Conservation (phyloP, 1,139 yeast genomes). For the Lodderomyces beijingensis region DNA sequence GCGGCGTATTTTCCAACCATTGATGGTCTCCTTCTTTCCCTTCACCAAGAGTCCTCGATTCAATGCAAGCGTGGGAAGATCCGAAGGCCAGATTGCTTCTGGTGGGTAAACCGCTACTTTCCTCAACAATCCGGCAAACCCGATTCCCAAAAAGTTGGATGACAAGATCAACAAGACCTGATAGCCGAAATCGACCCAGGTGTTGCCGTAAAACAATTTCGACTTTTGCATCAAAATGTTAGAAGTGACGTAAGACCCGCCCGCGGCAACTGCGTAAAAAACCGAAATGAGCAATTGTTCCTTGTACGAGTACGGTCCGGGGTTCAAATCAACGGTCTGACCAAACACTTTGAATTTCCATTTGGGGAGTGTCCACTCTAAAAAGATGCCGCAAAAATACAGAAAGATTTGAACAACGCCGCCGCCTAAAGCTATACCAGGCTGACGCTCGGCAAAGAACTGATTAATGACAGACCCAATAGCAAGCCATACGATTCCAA, state of each 20-base stretch:
- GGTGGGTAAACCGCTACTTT: slow-evolving; percentile 56
- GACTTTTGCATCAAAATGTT: slow-evolving; percentile 18
- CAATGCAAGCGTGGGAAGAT: slow-evolving; percentile 52
- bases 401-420: slow-evolving; percentile 17
- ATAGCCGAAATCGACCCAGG: slow-evolving; percentile 44
- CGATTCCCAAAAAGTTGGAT: slow-evolving; percentile 59
- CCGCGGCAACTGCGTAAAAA: slow-evolving; percentile 20
- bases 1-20: slow-evolving; percentile 35
- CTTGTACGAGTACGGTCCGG: slow-evolving; percentile 25
- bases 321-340: slow-evolving; percentile 16
- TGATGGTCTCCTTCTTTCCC: slow-evolving; percentile 36
- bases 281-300: slow-evolving; percentile 26
- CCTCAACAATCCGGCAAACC: slow-evolving; percentile 58
- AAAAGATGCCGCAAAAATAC: slow-evolving; percentile 20
- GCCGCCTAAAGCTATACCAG: slow-evolving; percentile 43
- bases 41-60: slow-evolving; percentile 47
- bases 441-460: slow-evolving; percentile 55
- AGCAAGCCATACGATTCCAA: slow-evolving; percentile 59
- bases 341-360: slow-evolving; percentile 7
- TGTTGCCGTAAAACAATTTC: slow-evolving; percentile 20
- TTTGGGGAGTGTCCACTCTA: slow-evolving; percentile 19
- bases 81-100: slow-evolving; percentile 53
- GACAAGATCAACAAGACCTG: slow-evolving; percentile 47
- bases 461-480: slow-evolving; percentile 59
- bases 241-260: slow-evolving; percentile 17